Percentiles rank a stretch among this genome's conserved stretches.
Conservation (phyloP, 225 moss, liverwort and hornwort species). For the Rhytidiadelphus loreus region DNA sequence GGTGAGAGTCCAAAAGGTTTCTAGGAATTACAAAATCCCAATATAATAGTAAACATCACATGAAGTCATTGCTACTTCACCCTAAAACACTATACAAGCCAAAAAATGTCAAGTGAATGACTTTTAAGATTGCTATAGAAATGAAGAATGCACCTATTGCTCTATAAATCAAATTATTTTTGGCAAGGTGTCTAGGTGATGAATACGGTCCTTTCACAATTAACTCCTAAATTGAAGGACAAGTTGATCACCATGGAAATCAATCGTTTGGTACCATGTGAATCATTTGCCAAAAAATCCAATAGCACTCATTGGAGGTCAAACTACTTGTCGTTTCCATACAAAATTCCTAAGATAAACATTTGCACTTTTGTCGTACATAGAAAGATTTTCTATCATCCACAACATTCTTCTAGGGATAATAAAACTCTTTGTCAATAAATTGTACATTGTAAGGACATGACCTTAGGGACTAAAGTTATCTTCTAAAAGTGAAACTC, state of each 20-base stretch:
- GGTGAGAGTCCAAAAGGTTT: too few species aligned
- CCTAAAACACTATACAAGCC: background rate
- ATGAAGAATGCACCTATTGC: background rate
- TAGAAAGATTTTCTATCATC: too few species aligned
- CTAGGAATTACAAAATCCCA: background rate
- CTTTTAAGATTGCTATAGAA: background rate
- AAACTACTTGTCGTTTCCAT: too few species aligned
- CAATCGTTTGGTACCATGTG: rapidly evolving
- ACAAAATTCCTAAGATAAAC: too few species aligned
- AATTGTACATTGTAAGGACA: background rate
- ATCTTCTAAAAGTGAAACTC: background rate
- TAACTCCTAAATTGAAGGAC: too few species aligned
- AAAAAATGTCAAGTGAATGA: background rate
- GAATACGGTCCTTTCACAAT: background rate
- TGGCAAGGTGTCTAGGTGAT: background rate
- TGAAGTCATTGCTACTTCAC: background rate
- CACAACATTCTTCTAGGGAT: background rate
- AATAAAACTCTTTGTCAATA: background rate
- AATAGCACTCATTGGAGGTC: too few species aligned
- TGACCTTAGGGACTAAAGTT: background rate
- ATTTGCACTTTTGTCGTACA: too few species aligned
- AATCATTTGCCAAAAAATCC: too few species aligned
- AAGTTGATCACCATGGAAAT: rapidly evolving
- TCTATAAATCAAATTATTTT: background rate
- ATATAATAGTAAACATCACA: background rate